phyloP scores from a whole-genome alignment of 257 asterid species.

The Salvia hispanica region DNA sequence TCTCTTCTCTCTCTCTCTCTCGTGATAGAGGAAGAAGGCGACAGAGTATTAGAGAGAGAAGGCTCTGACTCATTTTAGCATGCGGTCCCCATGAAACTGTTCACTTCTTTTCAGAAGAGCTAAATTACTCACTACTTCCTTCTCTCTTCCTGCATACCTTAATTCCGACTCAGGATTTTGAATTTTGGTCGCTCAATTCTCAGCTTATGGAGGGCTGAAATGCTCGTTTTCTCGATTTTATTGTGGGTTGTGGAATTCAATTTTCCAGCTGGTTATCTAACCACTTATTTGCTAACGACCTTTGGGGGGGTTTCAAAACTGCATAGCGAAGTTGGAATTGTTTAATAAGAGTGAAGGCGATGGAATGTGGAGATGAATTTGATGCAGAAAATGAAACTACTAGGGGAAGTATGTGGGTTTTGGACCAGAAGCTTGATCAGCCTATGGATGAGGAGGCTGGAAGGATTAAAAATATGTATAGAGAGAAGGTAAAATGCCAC shows the following conservation, averaged over 20 bases:
- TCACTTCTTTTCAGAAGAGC: neutral
- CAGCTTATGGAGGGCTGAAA: neutral
- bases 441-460: slow-evolving; percentile 95
- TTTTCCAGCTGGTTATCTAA: slow-evolving; percentile 23
- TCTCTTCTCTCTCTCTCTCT: neutral
- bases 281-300: neutral
- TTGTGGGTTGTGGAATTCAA: slow-evolving; percentile 30
- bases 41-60: slow-evolving; percentile 23
- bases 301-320: slow-evolving; percentile 20
- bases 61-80: slow-evolving; percentile 13
- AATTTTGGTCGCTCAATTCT: neutral
- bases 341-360: neutral
- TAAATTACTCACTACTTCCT: neutral
- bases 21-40: slow-evolving; percentile 19
- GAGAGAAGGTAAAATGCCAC: slow-evolving; percentile 58
- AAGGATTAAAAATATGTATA: slow-evolving; percentile 62
- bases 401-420: slow-evolving; percentile 24
- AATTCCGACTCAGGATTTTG: neutral
- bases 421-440: slow-evolving; percentile 65
- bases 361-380: slow-evolving; percentile 48
- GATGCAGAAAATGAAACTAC: slow-evolving; percentile 47
- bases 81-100: neutral
- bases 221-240: slow-evolving; percentile 8
- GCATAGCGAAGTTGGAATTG: neutral
- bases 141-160: neutral